Base-by-base conservation (phyloP, 148 eudicot genomes). In the Pharnaceum exiguum region DNA sequence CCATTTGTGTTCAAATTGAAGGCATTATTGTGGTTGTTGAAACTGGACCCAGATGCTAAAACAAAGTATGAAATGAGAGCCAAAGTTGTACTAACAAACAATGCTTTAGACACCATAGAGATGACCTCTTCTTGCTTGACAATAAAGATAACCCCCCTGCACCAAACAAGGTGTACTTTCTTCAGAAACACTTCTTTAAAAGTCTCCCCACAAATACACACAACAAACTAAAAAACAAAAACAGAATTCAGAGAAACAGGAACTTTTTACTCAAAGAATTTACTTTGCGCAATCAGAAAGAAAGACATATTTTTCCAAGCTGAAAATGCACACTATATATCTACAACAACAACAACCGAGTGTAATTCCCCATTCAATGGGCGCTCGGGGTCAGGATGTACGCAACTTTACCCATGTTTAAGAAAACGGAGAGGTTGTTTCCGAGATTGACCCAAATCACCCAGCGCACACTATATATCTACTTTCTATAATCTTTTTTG, bases 1-100 rank as follows among this genome's bases (percentile, higher is more conserved):
- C 60, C 70, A 63, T 70, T 83, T 22, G 70, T 46, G 18, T 48
- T 66, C 24, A 50, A 44, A 38, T 38, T 65, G 2, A 59, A 59
- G 38, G 70, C 44, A 54, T 47, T 38, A 7, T 38, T 69, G n/a
- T 61, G 27, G 56, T 50, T 65, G 17, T 55, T 73, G 55, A 60
- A 8, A 59, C 45, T 49, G 7, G 49, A 40, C 10, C 60, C 57
- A 17, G 49, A 17, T 3, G 64, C 66, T 50, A 57, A 10, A 0
- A 71, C 23, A 55, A 64, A 52, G 38, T 27, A 71, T 16, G 75
- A 71, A 64, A 64, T 22, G 19, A 65, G 46, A 16, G 65, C 55
- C n/a, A 64, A 52, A 45, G 49, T 52, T 40, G 59, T 52, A 32
- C 32, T 71, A 27, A 36, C 12, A n/a, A n/a, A n/a, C 33, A 59